phyloP scores from a whole-genome alignment of 176 grass and related monocot species.

The Carex cristatella region DNA sequence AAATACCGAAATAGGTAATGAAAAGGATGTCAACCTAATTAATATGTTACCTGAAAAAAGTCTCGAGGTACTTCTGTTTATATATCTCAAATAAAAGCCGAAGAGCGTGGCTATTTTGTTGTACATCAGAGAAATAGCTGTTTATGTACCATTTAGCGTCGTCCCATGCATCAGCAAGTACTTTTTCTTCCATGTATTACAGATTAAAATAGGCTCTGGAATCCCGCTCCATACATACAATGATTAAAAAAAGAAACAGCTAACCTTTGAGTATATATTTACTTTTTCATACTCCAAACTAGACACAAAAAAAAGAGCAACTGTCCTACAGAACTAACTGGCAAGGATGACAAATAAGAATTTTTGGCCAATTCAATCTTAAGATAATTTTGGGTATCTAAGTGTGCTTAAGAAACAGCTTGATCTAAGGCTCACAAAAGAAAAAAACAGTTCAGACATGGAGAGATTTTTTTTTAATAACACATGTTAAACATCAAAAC shows the following conservation, averaged over 20 bases:
- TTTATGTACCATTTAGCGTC: conserved; percentile 26
- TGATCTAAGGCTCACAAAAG: neutral
- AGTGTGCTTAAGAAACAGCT: too few species aligned
- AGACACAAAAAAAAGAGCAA: neutral
- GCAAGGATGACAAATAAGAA: neutral
- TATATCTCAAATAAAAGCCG: conserved; percentile 26
- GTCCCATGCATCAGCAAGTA: conserved; percentile 16
- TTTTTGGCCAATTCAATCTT: too few species aligned
- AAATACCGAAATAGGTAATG: neutral
- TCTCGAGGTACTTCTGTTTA: conserved; percentile 25
- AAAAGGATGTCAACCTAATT: neutral
- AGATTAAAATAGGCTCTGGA: conserved; percentile 25
- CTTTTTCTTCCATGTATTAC: conserved; percentile 14
- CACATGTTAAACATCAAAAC: neutral
- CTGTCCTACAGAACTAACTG: neutral
- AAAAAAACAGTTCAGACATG: neutral
- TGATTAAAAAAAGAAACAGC: neutral
- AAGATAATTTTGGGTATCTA: too few species aligned
- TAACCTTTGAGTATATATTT: neutral
- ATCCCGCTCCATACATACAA: conserved; percentile 26
- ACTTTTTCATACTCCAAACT: neutral
- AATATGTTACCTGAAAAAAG: conserved; percentile 14
- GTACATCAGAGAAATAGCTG: conserved; percentile 21
- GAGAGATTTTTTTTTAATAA: neutral
- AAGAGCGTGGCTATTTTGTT: conserved; percentile 9